phyloP scores from a whole-genome alignment of 83 land plant species.

The Isoetes engelmannii region DNA sequence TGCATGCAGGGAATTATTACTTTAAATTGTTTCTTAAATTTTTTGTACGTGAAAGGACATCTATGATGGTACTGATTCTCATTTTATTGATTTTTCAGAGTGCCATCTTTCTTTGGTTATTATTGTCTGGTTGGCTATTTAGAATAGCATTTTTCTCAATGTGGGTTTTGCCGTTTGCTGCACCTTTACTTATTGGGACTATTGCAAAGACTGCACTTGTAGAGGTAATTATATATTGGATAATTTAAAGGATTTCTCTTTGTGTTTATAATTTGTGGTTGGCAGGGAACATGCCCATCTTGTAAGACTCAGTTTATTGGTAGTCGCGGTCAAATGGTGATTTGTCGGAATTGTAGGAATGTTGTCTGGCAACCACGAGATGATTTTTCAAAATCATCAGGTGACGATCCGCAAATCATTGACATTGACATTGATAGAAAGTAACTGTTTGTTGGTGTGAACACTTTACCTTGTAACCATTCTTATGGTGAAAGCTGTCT shows the following conservation, averaged over 20 bases:
- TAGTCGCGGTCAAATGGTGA: conserved; percentile 55
- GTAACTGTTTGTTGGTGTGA: too few species aligned
- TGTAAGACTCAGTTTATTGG: conserved; percentile 80
- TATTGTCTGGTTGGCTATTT: conserved; percentile 90
- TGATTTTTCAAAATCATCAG: conserved; percentile 43
- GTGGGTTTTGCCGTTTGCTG: conserved; percentile 93
- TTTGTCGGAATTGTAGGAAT: conserved; percentile 67
- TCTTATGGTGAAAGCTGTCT: too few species aligned
- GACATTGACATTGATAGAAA: conserved; percentile 94
- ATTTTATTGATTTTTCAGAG: conserved; percentile 43
- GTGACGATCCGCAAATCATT: conserved; percentile 52
- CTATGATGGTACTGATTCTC: background rate
- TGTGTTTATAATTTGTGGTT: background rate
- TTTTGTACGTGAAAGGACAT: too few species aligned
- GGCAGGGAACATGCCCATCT: conserved; percentile 88
- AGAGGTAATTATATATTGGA: too few species aligned
- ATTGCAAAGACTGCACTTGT: conserved; percentile 68
- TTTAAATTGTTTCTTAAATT: too few species aligned
- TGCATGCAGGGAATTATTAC: too few species aligned
- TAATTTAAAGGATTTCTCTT: background rate
- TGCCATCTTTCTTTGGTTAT: conserved; percentile 78
- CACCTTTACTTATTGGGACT: conserved; percentile 81
- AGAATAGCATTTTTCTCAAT: conserved; percentile 61
- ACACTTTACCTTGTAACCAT: too few species aligned
- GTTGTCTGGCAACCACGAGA: conserved; percentile 92